Evolutionary conservation across 805 yeast species (phyloP), one percentile per base, ranked within the genome.

Genomic region (Candida orba): DNA sequence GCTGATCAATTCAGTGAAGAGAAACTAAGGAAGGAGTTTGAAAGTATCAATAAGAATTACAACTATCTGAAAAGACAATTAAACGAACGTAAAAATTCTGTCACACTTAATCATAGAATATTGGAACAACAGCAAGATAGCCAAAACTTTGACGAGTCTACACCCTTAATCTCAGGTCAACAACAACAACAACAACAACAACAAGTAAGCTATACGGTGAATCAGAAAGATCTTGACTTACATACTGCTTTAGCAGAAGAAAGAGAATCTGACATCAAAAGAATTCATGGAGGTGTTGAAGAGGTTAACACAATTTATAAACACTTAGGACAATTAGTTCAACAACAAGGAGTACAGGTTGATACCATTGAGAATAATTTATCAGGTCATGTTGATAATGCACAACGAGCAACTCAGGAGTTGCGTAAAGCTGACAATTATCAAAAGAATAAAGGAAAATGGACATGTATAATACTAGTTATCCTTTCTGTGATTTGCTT

Each of bases 301-400:
- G 96, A 90, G 51, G 86, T 90, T 35, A 89, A 90, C 60, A 73
- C 88, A 9, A 89, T 90, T 4, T 89, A 88, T 60, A 79, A 79
- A 51, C 95, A 89, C 54, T 63, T 90, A 44, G 88, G 89, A 14
- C 73, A 78, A 33, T 66, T 90, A 53, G 93, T 90, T 2, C 69
- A 73, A 41, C 90, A 87, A 60, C 97, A 90, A 59, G 96, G 95
- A 6, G 80, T 76, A 27, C 89, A 85, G 52, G 72, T 90, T 15
- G 95, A 88, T 56, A 78, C 89, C 0, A 78, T 90, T 15, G 96
- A 88, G 57, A 87, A 82, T 48, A 88, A 88, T 62, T 69, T 90
- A 37, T 64, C 79, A 23, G 76, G 73, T 37, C 67, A 83, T 47
- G 76, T 81, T 6, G 72, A 68, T 20, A 82, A 85, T 54, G 75